Percentiles rank a stretch among this genome's conserved stretches.
These are phyloP conservation scores for Obba rivulosa DNA, from an alignment of 768 basidiomycete genomes.

Conservation along the genomic window DNA sequence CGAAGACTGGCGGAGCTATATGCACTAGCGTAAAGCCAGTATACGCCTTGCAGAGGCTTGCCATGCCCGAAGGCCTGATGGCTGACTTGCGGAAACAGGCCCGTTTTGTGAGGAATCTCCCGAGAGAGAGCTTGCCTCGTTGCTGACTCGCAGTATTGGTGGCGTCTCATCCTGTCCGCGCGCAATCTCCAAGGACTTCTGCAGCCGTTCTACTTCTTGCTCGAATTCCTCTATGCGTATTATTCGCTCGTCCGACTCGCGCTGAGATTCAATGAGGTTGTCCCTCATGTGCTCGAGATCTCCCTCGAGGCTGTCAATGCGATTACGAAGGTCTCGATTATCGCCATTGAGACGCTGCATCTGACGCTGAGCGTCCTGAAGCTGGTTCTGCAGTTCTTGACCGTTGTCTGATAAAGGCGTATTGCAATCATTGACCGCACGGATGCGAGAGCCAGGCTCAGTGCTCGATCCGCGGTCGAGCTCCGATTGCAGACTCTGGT, in stretches of 20 bases:
- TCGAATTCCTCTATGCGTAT: constrained; percentile 75
- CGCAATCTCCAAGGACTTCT: constrained; percentile 66
- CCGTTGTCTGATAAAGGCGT: constrained; percentile 79
- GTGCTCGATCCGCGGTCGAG: constrained; percentile 68
- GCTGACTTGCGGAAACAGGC: constrained; percentile 81
- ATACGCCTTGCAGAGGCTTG: constrained; percentile 52
- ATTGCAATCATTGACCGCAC: constrained; percentile 63
- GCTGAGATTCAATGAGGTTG: constrained; percentile 63
- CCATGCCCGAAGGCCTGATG: constrained; percentile 64
- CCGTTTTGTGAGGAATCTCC: constrained; percentile 91
- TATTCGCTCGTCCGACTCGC: constrained; percentile 74
- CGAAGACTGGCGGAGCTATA: constrained; percentile 76
- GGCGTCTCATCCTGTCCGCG: constrained; percentile 75
- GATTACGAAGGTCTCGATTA: constrained; percentile 70
- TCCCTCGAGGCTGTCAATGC: constrained; percentile 68
- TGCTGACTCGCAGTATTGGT: constrained; percentile 76
- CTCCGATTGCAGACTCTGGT: constrained; percentile 75
- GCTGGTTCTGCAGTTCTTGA: constrained; percentile 62
- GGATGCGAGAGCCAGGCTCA: constrained; percentile 44
- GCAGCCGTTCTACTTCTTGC: constrained; percentile 71
- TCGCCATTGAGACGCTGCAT: constrained; percentile 64
- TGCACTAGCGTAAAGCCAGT: constrained; percentile 57
- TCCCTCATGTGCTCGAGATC: constrained; percentile 70
- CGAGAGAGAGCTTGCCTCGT: constrained; percentile 73
- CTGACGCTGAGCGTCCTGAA: constrained; percentile 76